Evolutionary conservation across 352 stramenopile species (phyloP).

Genomic region (Pythium insidiosum): DNA sequence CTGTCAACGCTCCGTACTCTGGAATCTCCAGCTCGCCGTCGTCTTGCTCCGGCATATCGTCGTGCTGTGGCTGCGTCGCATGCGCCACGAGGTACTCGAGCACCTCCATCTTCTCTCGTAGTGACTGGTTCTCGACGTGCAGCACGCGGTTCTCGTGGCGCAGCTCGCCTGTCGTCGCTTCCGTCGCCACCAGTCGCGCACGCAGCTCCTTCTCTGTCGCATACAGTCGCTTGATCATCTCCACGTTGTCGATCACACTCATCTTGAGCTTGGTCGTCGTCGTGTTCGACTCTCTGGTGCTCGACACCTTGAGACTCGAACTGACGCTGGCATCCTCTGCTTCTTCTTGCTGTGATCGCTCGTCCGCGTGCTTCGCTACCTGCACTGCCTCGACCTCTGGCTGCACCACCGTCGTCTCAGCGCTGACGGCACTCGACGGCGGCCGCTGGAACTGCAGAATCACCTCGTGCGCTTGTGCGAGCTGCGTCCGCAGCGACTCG

Average conservation of each 20-base stretch:
- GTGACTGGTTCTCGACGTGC: slow-evolving; percentile 43
- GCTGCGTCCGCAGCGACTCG: slow-evolving; percentile 17
- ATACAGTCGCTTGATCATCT: slow-evolving; percentile 47
- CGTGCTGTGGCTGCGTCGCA: neutral
- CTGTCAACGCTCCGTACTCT: slow-evolving; percentile 21
- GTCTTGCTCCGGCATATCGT: slow-evolving; percentile 1
- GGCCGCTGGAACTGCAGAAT: slow-evolving; percentile 29
- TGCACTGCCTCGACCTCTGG: neutral
- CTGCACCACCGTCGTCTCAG: neutral
- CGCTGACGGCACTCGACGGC: neutral
- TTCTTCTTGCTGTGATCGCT: neutral
- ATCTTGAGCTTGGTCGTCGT: slow-evolving; percentile 29
- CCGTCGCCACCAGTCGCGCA: slow-evolving; percentile 13
- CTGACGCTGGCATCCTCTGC: neutral
- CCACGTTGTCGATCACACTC: slow-evolving; percentile 49
- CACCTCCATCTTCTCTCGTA: slow-evolving; percentile 49
- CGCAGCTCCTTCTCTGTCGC: slow-evolving; percentile 33
- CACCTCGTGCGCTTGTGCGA: slow-evolving; percentile 28
- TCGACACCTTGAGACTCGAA: neutral
- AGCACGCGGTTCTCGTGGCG: slow-evolving; percentile 30
- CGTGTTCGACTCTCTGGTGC: slow-evolving; percentile 2
- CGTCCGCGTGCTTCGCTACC: too few species aligned
- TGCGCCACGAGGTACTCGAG: slow-evolving; percentile 36
- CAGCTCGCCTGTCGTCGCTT: slow-evolving; percentile 16
- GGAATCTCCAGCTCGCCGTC: slow-evolving; percentile 22